Evolutionary conservation across 257 asterid species (phyloP).

Genomic region (Gynochthodes officinalis): DNA sequence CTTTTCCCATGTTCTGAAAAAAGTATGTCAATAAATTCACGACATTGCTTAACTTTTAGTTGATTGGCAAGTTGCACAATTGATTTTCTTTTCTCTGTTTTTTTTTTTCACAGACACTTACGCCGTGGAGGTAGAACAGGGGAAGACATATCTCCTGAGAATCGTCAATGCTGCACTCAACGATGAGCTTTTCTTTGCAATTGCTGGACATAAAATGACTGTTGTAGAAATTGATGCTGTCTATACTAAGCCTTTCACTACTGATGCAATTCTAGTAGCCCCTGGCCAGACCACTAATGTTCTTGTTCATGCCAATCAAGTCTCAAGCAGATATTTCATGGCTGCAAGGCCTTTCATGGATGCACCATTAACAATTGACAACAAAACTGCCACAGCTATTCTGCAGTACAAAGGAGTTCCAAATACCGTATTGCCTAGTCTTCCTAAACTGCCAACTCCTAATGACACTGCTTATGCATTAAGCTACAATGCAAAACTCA

Average conservation of each 20-base stretch:
- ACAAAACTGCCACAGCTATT: slow-evolving; percentile 53
- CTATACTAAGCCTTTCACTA: slow-evolving; percentile 47
- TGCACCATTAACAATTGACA: slow-evolving; percentile 45
- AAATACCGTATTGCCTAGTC: slow-evolving; percentile 25
- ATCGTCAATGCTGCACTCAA: slow-evolving; percentile 41
- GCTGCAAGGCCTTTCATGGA: slow-evolving; percentile 56
- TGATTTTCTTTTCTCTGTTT: background rate
- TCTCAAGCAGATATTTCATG: slow-evolving; percentile 34
- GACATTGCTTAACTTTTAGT: no score
- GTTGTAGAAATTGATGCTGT: slow-evolving; percentile 49
- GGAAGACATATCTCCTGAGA: slow-evolving; percentile 36
- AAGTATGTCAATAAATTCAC: slow-evolving; percentile 26
- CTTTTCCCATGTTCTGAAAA: slow-evolving; percentile 39
- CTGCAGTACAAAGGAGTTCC: slow-evolving; percentile 49
- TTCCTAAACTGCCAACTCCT: slow-evolving; percentile 38
- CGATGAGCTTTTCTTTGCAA: slow-evolving; percentile 62
- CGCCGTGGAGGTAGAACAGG: slow-evolving; percentile 40
- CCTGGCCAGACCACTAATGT: slow-evolving; percentile 50
- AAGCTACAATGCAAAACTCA: slow-evolving; percentile 34
- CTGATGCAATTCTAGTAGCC: slow-evolving; percentile 41
- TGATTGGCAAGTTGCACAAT: background rate
- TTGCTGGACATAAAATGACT: slow-evolving; percentile 51
- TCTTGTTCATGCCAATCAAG: slow-evolving; percentile 41
- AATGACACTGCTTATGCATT: slow-evolving; percentile 43
- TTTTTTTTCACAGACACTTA: slow-evolving; percentile 39